A percentile compares a stretch with the other conserved stretches of the same genome.
Conservation (phyloP, 2,329 filamentous ascomycete genomes). For the Metarhizium album region DNA sequence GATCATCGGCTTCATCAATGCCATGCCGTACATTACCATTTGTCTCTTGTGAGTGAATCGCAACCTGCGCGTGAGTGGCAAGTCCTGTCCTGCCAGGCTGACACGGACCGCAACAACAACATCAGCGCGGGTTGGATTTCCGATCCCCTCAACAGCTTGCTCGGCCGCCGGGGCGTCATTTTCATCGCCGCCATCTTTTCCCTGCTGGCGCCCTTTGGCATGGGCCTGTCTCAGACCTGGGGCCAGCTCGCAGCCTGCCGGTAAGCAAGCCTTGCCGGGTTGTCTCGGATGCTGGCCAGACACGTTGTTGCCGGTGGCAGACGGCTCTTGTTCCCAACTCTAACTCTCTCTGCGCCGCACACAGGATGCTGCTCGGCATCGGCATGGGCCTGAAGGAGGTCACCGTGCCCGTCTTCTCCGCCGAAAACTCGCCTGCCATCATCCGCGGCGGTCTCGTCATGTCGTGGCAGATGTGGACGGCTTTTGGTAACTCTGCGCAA, state of each 20-base stretch:
- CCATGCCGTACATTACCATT: constrained; percentile 32
- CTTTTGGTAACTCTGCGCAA: too few relatives aligned
- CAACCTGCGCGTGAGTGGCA: too few relatives aligned
- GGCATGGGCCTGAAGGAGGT: constrained; percentile 46
- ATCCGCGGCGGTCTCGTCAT: constrained; percentile 44
- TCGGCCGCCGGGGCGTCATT: constrained; percentile 54
- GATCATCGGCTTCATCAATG: constrained; percentile 51
- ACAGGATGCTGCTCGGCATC: constrained; percentile 40
- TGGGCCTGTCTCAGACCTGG: constrained; percentile 48
- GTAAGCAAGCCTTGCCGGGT: background rate
- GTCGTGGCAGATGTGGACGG: constrained; percentile 40
- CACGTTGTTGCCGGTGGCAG: too few relatives aligned
- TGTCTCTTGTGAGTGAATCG: constrained; percentile 32
- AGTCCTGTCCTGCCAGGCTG: too few relatives aligned
- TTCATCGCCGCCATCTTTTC: constrained; percentile 54
- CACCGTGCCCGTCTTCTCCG: constrained; percentile 42
- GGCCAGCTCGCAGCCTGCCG: constrained; percentile 40
- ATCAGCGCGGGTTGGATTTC: constrained; percentile 48
- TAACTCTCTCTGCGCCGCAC: too few relatives aligned
- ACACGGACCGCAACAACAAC: background rate
- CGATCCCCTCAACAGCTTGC: constrained; percentile 46
- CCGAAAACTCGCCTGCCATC: constrained; percentile 40
- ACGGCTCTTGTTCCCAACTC: background rate
- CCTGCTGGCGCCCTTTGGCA: constrained; percentile 49
- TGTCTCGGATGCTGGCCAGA: too few relatives aligned